Percentiles rank a stretch among this genome's conserved stretches.
phyloP scores from a whole-genome alignment of 306 rosid species.

The Erythrophleum fordii region DNA sequence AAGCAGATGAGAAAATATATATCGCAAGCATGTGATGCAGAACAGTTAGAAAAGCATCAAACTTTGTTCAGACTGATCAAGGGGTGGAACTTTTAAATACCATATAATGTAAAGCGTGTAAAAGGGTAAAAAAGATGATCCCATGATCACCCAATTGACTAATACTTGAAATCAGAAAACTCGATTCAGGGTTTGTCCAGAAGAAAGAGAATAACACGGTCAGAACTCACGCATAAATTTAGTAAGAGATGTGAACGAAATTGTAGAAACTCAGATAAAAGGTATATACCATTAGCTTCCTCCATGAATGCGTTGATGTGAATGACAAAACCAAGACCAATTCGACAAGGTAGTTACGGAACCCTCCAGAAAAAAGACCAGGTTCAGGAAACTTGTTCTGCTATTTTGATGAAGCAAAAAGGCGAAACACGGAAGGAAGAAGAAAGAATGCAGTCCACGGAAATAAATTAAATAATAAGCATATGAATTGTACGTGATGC shows the following conservation, averaged over 20 bases:
- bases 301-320: constrained; percentile 38
- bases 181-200: neutral
- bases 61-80: neutral
- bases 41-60: neutral
- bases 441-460: constrained; percentile 16
- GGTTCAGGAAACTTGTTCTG: neutral
- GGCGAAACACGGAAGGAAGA: constrained; percentile 3
- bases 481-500: neutral
- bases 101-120: neutral
- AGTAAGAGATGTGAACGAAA: neutral
- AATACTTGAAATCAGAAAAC: neutral
- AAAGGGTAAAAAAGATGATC: neutral
- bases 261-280: neutral
- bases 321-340: constrained; percentile 3
- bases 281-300: constrained; percentile 43
- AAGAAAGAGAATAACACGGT: constrained; percentile 16
- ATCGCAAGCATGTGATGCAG: neutral
- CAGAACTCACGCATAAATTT: neutral
- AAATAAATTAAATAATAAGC: neutral
- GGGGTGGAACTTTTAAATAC: neutral
- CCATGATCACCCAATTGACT: neutral
- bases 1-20: neutral
- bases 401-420: constrained; percentile 12
- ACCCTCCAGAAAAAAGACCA: neutral
- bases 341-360: neutral